Base-by-base conservation (phyloP, 2,329 filamentous ascomycete species). In the Pseudogymnoascus sp. region DNA sequence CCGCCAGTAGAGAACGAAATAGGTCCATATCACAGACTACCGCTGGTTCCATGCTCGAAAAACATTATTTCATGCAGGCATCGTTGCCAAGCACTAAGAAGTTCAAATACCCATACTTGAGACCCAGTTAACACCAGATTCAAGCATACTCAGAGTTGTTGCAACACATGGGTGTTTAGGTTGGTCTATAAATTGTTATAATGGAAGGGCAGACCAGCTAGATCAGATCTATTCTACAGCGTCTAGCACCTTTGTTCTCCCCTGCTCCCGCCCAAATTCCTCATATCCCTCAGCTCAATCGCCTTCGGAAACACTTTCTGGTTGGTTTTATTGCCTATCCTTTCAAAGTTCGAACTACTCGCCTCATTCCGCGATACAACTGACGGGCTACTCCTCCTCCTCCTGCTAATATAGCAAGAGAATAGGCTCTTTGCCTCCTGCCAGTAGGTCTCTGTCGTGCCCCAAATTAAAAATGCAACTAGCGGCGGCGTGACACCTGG, bases 401-500 rank as follows among this genome's bases (percentile, higher is more conserved):
- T 52, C 14, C 45, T 52, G 4, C 45, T 52, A 8, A 52, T 52
- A 31, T 52, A 52, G 26, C 45, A 52, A 11, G 45, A 31, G 23
- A 52, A 52, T 6, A 29, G 8, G 26, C 14, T 7, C 26, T 52
- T 52, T 16, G 31, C 16, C 45, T 52, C 45, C 8, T 52, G 45
- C 45, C 45, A 52, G 29, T 52, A 52, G 14, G 45, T 52, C 14
- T 52, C 45, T 16, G 62, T 63, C 8, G 62, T 63, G 21, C 62
- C 62, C 39, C 39, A 63, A 2, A 63, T 61, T 5, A 60, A 19
- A 26, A 41, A 63, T 0, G 59, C 62, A 11, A 63, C 8, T 8
- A 63, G 43, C 2, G 31, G 35, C 7, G 58, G 33, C 6, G 62
- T 61, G n/a, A 63, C 62, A 19, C 62, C 62, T 3, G 62, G 62